A percentile compares a stretch with the other conserved stretches of the same genome.
Conservation (phyloP, 495 filamentous ascomycete species). For the Neurospora sp. region DNA sequence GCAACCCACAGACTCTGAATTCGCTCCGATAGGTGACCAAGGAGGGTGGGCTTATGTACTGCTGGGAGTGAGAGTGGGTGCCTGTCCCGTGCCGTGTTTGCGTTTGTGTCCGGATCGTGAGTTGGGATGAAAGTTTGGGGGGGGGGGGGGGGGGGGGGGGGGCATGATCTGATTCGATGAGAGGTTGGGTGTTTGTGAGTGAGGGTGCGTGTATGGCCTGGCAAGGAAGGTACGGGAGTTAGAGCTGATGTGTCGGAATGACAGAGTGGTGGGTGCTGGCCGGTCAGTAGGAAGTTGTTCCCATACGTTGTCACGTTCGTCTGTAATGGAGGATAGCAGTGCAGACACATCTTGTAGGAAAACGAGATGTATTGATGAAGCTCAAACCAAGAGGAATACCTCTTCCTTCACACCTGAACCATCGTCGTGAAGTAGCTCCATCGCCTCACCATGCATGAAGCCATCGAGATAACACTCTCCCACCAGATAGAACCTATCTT, state of each 20-base stretch:
- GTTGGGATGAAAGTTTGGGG: background rate
- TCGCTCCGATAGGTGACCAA: background rate
- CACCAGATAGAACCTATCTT: background rate
- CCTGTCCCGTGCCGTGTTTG: background rate
- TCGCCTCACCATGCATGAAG: background rate
- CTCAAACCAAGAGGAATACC: background rate
- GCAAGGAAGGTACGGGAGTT: background rate
- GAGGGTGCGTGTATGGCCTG: background rate
- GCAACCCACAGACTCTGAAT: background rate
- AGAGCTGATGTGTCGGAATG: background rate
- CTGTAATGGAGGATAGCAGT: background rate
- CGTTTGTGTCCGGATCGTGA: background rate
- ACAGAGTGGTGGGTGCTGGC: background rate
- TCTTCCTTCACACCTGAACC: background rate
- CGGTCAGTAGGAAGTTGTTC: background rate
- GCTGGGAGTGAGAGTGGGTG: background rate
- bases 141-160: no score
- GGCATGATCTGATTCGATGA: background rate
- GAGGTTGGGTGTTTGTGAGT: background rate
- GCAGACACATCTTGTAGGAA: background rate
- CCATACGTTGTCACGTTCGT: background rate
- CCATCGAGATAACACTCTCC: slow-evolving; percentile 6
- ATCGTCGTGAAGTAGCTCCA: background rate
- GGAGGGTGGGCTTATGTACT: background rate
- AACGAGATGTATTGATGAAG: background rate